These are phyloP conservation scores for Aschersonia sp. DNA, from an alignment of 2,329 filamentous ascomycete genomes.

Conservation along the genomic window DNA sequence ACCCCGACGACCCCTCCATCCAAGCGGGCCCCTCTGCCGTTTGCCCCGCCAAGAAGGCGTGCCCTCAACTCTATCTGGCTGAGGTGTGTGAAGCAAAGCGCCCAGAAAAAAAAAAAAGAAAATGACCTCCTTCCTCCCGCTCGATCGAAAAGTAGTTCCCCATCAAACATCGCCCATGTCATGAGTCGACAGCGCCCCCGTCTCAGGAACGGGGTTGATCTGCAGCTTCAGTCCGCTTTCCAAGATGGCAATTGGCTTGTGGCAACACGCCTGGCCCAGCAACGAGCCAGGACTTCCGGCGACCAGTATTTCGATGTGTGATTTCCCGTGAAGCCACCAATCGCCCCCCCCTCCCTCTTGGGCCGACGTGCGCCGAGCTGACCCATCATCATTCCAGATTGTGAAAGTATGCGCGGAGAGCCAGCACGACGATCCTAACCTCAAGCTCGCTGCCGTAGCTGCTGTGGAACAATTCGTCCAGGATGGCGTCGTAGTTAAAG, in stretches of 20 bases:
- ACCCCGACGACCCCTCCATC: too few relatives aligned
- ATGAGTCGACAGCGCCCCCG: constrained; percentile 20
- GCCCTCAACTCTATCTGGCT: not conserved
- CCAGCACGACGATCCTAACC: constrained; percentile 32
- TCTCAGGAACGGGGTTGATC: constrained; percentile 35
- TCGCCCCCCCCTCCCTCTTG: not conserved
- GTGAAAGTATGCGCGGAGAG: constrained; percentile 36
- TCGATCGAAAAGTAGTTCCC: not conserved
- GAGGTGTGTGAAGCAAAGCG: not conserved
- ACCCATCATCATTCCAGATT: constrained; percentile 14
- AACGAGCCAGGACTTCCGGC: constrained; percentile 31
- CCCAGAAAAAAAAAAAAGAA: not conserved
- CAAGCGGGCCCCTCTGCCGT: too few relatives aligned
- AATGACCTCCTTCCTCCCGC: not conserved
- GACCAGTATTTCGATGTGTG: constrained; percentile 41
- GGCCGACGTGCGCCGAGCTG: not conserved
- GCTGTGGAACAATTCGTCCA: constrained; percentile 31
- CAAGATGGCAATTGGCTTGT: constrained; percentile 37
- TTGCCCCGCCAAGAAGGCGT: too few relatives aligned
- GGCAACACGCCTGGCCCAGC: constrained; percentile 36
- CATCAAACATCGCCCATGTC: constrained; percentile 4
- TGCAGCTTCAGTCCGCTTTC: constrained; percentile 41
- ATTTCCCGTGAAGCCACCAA: not conserved
- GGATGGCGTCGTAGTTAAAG: constrained; percentile 30
- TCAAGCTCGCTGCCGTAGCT: constrained; percentile 28